Percentiles rank a stretch among this genome's conserved stretches.
These are phyloP conservation scores for Apiospora koreana DNA, from an alignment of 2,329 filamentous ascomycete genomes.

Conservation along the genomic window DNA sequence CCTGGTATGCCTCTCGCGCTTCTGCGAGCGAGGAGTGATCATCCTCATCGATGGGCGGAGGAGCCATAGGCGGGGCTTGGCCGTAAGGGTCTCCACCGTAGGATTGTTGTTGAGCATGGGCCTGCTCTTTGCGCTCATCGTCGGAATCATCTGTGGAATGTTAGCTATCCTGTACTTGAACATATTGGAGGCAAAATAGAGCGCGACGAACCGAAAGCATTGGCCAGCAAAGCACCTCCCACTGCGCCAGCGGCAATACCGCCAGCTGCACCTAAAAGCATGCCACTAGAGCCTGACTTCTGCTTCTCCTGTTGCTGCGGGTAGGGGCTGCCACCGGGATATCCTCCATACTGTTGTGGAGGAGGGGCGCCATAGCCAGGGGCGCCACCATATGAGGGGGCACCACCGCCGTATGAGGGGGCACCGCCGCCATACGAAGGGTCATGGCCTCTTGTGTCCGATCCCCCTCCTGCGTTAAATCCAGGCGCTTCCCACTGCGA, in stretches of 20 bases:
- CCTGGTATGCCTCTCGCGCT: constrained; percentile 42
- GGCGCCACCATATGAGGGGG: background rate
- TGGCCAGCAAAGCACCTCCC: constrained; percentile 57
- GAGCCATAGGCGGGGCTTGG: constrained; percentile 1
- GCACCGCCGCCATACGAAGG: constrained; percentile 9
- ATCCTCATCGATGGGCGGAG: constrained; percentile 14
- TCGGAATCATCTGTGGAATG: constrained; percentile 29
- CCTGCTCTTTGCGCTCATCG: constrained; percentile 23
- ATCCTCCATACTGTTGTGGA: constrained; percentile 19
- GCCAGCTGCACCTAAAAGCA: constrained; percentile 57
- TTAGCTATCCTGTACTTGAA: background rate
- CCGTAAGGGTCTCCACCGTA: constrained; percentile 15
- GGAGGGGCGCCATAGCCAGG: background rate
- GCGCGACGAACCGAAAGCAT: constrained; percentile 50
- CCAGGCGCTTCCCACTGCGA: constrained; percentile 38
- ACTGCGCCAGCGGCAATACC: constrained; percentile 58
- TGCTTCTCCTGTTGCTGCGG: constrained; percentile 32
- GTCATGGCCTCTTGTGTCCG: constrained; percentile 12
- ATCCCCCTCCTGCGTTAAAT: background rate
- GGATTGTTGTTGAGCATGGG: background rate
- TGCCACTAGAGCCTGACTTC: constrained; percentile 48
- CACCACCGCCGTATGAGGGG: constrained; percentile 7
- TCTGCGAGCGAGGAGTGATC: constrained; percentile 31
- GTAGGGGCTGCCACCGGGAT: constrained; percentile 9
- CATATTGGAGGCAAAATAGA: background rate